phyloP scores from a whole-genome alignment of 2,329 filamentous ascomycete species.

The Phialocephala sp. region DNA sequence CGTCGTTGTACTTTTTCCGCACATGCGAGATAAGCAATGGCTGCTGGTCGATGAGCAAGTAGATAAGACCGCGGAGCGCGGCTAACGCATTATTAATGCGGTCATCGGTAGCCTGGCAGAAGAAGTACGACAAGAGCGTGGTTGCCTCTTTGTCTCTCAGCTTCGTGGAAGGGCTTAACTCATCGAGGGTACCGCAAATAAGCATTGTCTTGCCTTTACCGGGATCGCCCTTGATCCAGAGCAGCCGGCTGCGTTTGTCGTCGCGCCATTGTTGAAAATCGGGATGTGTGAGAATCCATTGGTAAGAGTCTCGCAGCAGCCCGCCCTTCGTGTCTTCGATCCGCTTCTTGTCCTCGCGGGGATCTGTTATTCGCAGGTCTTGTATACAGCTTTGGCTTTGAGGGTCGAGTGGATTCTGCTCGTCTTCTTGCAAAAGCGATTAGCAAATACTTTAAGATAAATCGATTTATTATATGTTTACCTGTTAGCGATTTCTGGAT shows the following conservation, averaged over 20 bases:
- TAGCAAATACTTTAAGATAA: too few relatives aligned
- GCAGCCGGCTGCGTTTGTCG: constrained; percentile 32
- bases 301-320: constrained; percentile 41
- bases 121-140: constrained; percentile 40
- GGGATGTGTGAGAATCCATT: constrained; percentile 43
- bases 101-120: constrained; percentile 50
- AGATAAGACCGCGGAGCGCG: constrained; percentile 50
- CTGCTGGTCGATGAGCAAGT: too few relatives aligned
- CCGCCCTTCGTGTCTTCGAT: constrained; percentile 35
- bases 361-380: too few relatives aligned
- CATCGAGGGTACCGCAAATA: background rate
- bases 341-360: constrained; percentile 25
- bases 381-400: too few relatives aligned
- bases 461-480: too few relatives aligned
- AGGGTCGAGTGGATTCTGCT: too few relatives aligned
- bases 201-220: constrained; percentile 49
- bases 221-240: too few relatives aligned
- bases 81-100: constrained; percentile 47
- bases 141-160: background rate
- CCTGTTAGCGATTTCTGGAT: too few relatives aligned
- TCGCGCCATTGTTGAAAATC: constrained; percentile 41
- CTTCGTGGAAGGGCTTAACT: too few relatives aligned
- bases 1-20: constrained; percentile 20
- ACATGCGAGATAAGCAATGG: background rate
- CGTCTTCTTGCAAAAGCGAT: too few relatives aligned